phyloP scores from a whole-genome alignment of 1,139 yeast species.

The Nakaseomyces sp. region DNA sequence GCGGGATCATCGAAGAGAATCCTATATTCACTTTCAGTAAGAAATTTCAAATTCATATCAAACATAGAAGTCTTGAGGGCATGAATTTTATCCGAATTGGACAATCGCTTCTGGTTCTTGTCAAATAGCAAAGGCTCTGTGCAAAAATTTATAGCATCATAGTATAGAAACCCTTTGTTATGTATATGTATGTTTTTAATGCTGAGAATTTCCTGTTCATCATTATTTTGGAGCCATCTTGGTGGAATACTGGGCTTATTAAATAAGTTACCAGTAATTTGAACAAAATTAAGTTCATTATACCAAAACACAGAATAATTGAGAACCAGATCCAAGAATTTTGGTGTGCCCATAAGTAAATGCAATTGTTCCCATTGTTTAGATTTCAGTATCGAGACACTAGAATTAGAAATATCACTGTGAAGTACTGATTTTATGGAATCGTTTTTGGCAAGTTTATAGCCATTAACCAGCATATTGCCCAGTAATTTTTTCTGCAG shows the following conservation, averaged over 20 bases:
- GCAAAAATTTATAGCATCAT: not conserved
- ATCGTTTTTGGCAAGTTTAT: conserved; percentile 17
- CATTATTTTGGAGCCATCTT: conserved; percentile 9
- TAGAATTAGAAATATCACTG: conserved; percentile 19
- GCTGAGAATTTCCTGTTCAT: not conserved
- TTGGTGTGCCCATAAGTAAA: conserved; percentile 19
- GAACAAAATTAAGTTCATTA: conserved; percentile 14
- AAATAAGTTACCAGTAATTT: conserved; percentile 23
- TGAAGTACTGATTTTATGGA: conserved; percentile 16
- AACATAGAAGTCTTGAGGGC: not conserved
- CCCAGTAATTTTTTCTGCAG: conserved; percentile 14
- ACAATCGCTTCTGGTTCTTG: not conserved
- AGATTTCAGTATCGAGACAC: conserved; percentile 17
- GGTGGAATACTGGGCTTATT: conserved; percentile 22
- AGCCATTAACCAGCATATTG: conserved; percentile 26
- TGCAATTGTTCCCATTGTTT: conserved; percentile 22
- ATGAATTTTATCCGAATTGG: not conserved
- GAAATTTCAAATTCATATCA: not conserved
- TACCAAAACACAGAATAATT: conserved; percentile 21
- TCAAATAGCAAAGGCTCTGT: not conserved
- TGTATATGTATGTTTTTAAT: not conserved
- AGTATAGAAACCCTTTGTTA: not conserved
- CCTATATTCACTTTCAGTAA: not conserved
- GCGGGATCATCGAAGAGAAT: not conserved
- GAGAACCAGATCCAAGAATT: conserved; percentile 20